phyloP scores from a whole-genome alignment of 768 basidiomycete species.

The Kwoniella europaea region DNA sequence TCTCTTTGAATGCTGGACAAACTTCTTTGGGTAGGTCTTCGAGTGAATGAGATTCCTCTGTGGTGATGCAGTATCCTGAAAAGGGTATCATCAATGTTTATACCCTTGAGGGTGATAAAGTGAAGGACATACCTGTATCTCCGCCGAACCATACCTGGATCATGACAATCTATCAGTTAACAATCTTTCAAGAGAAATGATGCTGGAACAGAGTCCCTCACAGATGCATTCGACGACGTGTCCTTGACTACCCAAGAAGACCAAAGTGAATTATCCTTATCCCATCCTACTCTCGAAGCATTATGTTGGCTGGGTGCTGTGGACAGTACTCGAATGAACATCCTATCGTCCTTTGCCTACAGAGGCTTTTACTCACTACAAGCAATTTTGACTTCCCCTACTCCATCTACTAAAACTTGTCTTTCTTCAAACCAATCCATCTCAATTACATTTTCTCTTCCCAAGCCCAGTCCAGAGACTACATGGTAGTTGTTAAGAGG shows the following conservation, averaged over 20 bases:
- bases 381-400: conserved; percentile 45
- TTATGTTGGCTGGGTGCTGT: conserved; percentile 65
- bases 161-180: too few relatives aligned
- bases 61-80: conserved; percentile 53
- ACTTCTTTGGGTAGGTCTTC: conserved; percentile 56
- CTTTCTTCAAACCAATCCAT: conserved; percentile 72
- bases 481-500: conserved; percentile 64
- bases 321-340: neutral
- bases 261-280: conserved; percentile 69
- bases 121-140: conserved; percentile 69
- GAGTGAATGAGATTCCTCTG: conserved; percentile 41
- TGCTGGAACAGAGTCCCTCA: conserved; percentile 12
- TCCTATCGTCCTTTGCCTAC: too few relatives aligned
- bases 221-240: conserved; percentile 15
- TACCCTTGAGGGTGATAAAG: conserved; percentile 8
- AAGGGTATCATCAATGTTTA: neutral
- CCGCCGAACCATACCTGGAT: conserved; percentile 64
- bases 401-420: conserved; percentile 43
- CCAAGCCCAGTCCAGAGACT: conserved; percentile 57
- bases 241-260: conserved; percentile 68
- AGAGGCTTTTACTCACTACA: conserved; percentile 50
- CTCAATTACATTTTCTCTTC: conserved; percentile 61
- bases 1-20: conserved; percentile 76
- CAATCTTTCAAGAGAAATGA: neutral
- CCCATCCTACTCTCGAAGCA: conserved; percentile 63